These are phyloP conservation scores for Debaryomycetaceae sp. DNA, from an alignment of 1,139 yeast species.

Conservation along the genomic window DNA sequence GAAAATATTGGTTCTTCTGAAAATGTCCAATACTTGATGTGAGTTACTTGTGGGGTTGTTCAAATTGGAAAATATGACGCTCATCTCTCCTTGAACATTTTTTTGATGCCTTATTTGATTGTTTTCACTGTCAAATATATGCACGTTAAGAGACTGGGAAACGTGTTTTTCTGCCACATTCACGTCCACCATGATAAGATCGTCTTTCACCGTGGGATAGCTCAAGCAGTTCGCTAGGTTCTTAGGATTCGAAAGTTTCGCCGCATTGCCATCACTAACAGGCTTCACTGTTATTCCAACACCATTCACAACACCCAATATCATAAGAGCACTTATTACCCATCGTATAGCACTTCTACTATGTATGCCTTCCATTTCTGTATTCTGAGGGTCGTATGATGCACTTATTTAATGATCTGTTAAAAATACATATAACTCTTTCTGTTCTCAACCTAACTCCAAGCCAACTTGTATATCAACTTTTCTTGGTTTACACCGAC, in stretches of 20 bases:
- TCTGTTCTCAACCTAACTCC: neutral
- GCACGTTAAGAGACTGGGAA: constrained; percentile 36
- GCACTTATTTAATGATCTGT: neutral
- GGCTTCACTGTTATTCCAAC: constrained; percentile 8
- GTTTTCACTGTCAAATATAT: constrained; percentile 36
- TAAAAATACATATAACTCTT: neutral
- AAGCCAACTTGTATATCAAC: too few species aligned
- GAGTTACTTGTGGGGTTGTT: constrained; percentile 18
- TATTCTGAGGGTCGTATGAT: neutral
- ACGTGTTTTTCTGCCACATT: constrained; percentile 27
- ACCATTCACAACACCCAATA: constrained; percentile 1
- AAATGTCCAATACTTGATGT: constrained; percentile 8
- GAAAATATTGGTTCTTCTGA: constrained; percentile 11
- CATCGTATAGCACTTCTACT: neutral
- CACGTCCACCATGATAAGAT: constrained; percentile 33
- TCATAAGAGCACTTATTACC: neutral
- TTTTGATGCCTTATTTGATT: constrained; percentile 31
- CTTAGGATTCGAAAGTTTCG: constrained; percentile 22
- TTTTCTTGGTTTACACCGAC: too few species aligned
- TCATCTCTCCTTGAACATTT: constrained; percentile 26
- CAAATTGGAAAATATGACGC: constrained; percentile 36
- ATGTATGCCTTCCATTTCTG: neutral
- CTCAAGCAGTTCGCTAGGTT: constrained; percentile 37
- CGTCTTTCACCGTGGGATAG: constrained; percentile 37
- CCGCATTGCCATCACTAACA: constrained; percentile 19